A percentile compares a stretch with the other conserved stretches of the same genome.
Evolutionary conservation across 345 rosid genomes (phyloP).

Genomic region (Sapria himalayana): DNA sequence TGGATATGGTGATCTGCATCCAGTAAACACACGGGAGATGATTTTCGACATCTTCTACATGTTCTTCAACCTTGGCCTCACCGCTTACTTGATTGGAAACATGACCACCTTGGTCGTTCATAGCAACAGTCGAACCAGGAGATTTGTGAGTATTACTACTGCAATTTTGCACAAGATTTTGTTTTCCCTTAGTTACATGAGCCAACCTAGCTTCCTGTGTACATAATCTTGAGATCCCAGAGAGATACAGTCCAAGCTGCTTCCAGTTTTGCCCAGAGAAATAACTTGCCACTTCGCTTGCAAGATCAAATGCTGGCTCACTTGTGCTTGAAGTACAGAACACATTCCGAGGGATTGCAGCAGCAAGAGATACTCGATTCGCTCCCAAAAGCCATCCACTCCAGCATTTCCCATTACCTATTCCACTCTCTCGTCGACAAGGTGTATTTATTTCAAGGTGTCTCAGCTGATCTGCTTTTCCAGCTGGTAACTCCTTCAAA

Average conservation of each 20-base stretch:
- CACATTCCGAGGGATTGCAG: conserved; percentile 16
- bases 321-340: conserved; percentile 15
- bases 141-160: conserved; percentile 46
- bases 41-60: conserved; percentile 72
- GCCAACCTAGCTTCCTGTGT: background rate
- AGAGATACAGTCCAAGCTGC: conserved; percentile 18
- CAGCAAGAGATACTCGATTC: conserved; percentile 18
- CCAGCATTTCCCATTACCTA: conserved; percentile 16
- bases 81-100: conserved; percentile 83
- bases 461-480: conserved; percentile 13
- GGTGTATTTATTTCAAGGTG: conserved; percentile 14
- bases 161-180: no score
- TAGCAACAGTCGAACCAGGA: conserved; percentile 80
- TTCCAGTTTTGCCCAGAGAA: conserved; percentile 16
- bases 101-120: conserved; percentile 98
- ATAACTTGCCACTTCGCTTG: conserved; percentile 11
- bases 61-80: conserved; percentile 82
- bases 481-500: conserved; percentile 10
- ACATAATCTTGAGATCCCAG: conserved; percentile 5
- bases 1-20: conserved; percentile 91
- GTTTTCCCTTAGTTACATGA: no score
- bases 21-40: conserved; percentile 73
- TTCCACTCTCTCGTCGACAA: conserved; percentile 13
- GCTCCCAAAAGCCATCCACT: conserved; percentile 18
- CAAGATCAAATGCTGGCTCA: conserved; percentile 19